Evolutionary conservation across 345 rosid genomes (phyloP), one percentile per base, ranked within the genome.

Genomic region (Leavenworthia alabamica): DNA sequence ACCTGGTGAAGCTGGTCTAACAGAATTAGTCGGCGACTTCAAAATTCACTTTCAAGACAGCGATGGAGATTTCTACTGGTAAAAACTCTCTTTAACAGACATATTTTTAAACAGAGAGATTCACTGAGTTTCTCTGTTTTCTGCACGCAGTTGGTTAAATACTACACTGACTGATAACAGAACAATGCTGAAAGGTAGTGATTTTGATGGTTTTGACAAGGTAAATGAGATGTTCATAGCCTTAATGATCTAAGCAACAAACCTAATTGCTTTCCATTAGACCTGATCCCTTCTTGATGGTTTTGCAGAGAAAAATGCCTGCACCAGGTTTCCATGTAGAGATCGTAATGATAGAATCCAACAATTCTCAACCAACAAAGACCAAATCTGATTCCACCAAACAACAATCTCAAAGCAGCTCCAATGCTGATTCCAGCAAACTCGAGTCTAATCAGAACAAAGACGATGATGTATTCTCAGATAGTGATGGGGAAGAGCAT

Each of bases 41-140:
- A 91, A 88, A 73, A 79, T 91, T 71, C 92, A 84, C 55, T 91
- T 91, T 73, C 89, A 88, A 53, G 98, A 91, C 26, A 81, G 81
- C 8, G 87, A 91, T 68, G 96, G 98, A 79, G 96, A 91, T 67
- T 88, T 92, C 70, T 86, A 89, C 85, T 89, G 93, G 98, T 89
- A 11, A 80, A 15, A 59, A 22, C 51, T 35, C 58, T 39, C 43
- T 26, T 39, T 54, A 14, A 24, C 54, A 42, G 41, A 29, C 33
- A 29, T 28, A 17, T 57, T 23, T 33, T 41, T 16, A 6, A 10
- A 49, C n/a, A 2, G n/a, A 50, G 20, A 31, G 24, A 4, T 11
- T 70, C 23, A 39, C 57, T 2, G 8, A 62, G 6, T 12, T 11
- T 31, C 49, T 36, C 36, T 53, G 41, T 59, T 24, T 47, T 23